Evolutionary conservation across 768 basidiomycete genomes (phyloP), one percentile per base, ranked within the genome.

Genomic region (Amyloporia xantha): DNA sequence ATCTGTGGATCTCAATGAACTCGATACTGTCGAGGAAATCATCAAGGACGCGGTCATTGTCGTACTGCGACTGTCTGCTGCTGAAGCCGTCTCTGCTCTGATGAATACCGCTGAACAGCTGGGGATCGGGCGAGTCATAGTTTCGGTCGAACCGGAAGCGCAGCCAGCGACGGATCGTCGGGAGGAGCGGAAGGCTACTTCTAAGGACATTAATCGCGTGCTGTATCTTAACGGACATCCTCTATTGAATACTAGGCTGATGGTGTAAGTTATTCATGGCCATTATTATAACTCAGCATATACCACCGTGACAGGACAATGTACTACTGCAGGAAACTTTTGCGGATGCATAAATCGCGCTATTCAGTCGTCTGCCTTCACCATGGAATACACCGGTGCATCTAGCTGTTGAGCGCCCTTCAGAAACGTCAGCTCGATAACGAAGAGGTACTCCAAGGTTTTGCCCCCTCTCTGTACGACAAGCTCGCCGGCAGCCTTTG

Each of bases 401-500:
- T 91, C 79, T 54, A 98, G 79, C 67, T 86, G 84, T 54, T 81
- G 73, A 15, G 74, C 64, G 6, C 86, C 91, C 57, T 87, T 82
- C 59, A 92, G 72, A 70, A 86, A 84, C 48, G 76, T 64, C 52
- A 91, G 63, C 55, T 93, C 90, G 53, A 96, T 84, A 66, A 98
- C 83, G 72, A 99, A 99, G 55, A 99, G 71, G 69, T 98, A 96
- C 67, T 96, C 90, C 30, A 95, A 65, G 24, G 86, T 86, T 56
- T 84, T 84, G 43, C 87, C 94, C 17, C 92, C 91, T 54, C 80
- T 77, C 70, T 86, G 80, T 24, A 77, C 69, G 48, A 97, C 82
- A 27, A 99, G 85, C 57, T 94, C 79, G 42, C 92, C 93, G 3
- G 95, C 93, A 3, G 94, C 93, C 52, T 78, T 81, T 6, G 96